Evolutionary conservation across 2,329 filamentous ascomycete species (phyloP).

Genomic region (Paracamarosporium sp.): DNA sequence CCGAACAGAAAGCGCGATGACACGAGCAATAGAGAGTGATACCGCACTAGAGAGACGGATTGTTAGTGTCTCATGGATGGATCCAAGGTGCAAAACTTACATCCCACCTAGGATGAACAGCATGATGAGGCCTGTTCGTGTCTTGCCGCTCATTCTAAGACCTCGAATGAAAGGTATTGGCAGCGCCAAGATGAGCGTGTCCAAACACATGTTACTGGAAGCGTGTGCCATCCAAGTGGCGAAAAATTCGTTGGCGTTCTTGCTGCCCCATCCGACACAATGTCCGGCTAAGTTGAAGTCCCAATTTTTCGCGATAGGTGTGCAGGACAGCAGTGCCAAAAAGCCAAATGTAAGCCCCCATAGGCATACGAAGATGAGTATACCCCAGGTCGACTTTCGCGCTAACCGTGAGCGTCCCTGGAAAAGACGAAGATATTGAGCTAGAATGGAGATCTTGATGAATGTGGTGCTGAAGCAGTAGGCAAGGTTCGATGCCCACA

Average conservation of each 20-base stretch:
- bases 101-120: slow-evolving; percentile 41
- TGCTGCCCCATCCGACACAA: slow-evolving; percentile 46
- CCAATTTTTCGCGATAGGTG: slow-evolving; percentile 41
- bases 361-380: slow-evolving; percentile 28
- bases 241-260: slow-evolving; percentile 35
- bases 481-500: slow-evolving; percentile 38
- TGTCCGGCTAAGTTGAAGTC: slow-evolving; percentile 22
- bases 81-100: slow-evolving; percentile 29
- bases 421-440: slow-evolving; percentile 47
- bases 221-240: slow-evolving; percentile 36
- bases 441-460: slow-evolving; percentile 46
- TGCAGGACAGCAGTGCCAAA: slow-evolving; percentile 40
- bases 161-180: slow-evolving; percentile 41
- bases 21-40: slow-evolving; percentile 35
- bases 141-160: slow-evolving; percentile 38
- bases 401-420: slow-evolving; percentile 28
- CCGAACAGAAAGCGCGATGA: slow-evolving; percentile 33
- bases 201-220: slow-evolving; percentile 41
- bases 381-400: slow-evolving; percentile 20
- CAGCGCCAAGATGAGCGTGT: slow-evolving; percentile 36
- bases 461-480: slow-evolving; percentile 41
- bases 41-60: slow-evolving; percentile 28
- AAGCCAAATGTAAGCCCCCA: slow-evolving; percentile 42
- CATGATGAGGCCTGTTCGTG: slow-evolving; percentile 33
- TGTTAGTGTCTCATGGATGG: background rate